A percentile compares a stretch with the other conserved stretches of the same genome.
phyloP scores from a whole-genome alignment of 75 land plant genomes.

The Sequoiadendron giganteum region DNA sequence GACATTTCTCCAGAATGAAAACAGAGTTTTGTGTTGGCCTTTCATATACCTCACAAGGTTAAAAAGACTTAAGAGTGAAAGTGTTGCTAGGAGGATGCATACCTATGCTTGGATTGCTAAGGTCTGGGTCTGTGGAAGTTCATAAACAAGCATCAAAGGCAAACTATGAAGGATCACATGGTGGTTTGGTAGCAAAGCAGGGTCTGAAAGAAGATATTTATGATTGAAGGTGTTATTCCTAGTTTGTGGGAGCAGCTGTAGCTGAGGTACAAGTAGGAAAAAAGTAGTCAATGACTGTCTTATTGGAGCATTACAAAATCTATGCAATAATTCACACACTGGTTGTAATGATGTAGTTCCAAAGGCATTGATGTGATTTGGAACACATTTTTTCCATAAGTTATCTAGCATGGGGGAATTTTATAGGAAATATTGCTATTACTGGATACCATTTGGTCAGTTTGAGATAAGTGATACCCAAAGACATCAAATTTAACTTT shows the following conservation, averaged over 20 bases:
- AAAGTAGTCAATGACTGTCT: slow-evolving; percentile 68
- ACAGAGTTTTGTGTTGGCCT: slow-evolving; percentile 91
- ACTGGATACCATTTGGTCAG: background rate
- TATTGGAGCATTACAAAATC: slow-evolving; percentile 62
- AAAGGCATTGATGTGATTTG: too few relatives aligned
- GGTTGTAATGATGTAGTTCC: too few relatives aligned
- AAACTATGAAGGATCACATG: slow-evolving; percentile 68
- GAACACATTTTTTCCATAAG: too few relatives aligned
- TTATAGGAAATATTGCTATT: background rate
- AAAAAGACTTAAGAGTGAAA: slow-evolving; percentile 61
- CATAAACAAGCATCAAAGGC: slow-evolving; percentile 81
- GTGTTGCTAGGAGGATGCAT: slow-evolving; percentile 94
- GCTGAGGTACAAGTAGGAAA: slow-evolving; percentile 45
- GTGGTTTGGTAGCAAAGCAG: slow-evolving; percentile 74
- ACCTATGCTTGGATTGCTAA: slow-evolving; percentile 75
- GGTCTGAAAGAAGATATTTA: slow-evolving; percentile 81
- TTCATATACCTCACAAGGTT: slow-evolving; percentile 91
- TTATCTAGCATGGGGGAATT: too few relatives aligned
- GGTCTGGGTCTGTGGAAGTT: slow-evolving; percentile 53
- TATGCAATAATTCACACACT: slow-evolving; percentile 53
- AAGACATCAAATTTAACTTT: too few relatives aligned
- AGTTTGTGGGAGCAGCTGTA: slow-evolving; percentile 77
- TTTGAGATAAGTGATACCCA: background rate
- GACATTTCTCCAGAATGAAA: slow-evolving; percentile 82
- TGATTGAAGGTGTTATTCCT: slow-evolving; percentile 95